These are phyloP conservation scores for Ceratobasidium sp. DNA, from an alignment of 1,284 basidiomycete species.

Conservation along the genomic window DNA sequence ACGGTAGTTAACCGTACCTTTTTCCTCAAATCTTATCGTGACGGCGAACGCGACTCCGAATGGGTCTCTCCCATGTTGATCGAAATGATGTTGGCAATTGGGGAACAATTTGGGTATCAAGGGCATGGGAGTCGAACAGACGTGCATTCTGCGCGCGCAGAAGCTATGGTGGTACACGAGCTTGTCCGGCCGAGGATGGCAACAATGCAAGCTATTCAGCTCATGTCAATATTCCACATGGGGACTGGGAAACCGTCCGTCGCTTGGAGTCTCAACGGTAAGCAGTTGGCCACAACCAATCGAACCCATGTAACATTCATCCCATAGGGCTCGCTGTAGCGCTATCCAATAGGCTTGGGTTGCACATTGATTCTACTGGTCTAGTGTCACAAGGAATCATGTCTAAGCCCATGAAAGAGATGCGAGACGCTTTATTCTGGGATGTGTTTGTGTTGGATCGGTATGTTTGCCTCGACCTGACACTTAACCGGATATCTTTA, in stretches of 20 bases:
- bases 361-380: conserved; percentile 28
- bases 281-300: not conserved
- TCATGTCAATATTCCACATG: conserved; percentile 22
- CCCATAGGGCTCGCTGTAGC: conserved; percentile 20
- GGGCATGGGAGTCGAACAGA: not conserved
- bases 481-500: not conserved
- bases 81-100: conserved; percentile 34
- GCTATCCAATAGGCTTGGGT: conserved; percentile 20
- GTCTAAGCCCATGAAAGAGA: conserved; percentile 4
- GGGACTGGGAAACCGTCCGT: conserved; percentile 1
- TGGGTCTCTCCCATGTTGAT: conserved; percentile 35
- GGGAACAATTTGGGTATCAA: conserved; percentile 11
- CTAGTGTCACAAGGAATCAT: conserved; percentile 21
- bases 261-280: conserved; percentile 32
- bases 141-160: conserved; percentile 5
- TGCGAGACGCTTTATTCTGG: conserved; percentile 19
- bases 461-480: not conserved
- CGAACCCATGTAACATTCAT: not conserved
- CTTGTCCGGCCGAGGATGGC: conserved; percentile 23
- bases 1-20: conserved; percentile 6
- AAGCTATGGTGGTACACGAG: not conserved
- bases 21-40: conserved; percentile 14
- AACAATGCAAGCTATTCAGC: conserved; percentile 31
- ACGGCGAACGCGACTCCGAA: conserved; percentile 30
- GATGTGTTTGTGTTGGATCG: conserved; percentile 9